Evolutionary conservation across 495 filamentous ascomycete species (phyloP).

Genomic region (Hypomontagnella monticulosa): DNA sequence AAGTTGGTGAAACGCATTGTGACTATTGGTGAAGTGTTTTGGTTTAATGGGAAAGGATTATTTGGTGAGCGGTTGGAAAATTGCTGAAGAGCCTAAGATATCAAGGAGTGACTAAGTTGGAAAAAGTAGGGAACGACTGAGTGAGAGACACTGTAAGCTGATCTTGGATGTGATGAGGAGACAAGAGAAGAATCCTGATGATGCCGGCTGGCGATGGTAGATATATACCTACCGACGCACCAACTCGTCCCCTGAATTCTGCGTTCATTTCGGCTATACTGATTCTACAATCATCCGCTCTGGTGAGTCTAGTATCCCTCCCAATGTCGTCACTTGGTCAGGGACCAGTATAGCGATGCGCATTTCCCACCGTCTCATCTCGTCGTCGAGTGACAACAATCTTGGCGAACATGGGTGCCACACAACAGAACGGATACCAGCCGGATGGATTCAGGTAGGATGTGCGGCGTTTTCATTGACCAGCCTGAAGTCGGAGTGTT

Average conservation of each 20-base stretch:
- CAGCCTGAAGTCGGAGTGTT: constrained; percentile 11
- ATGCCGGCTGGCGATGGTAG: constrained; percentile 23
- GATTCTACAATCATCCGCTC: constrained; percentile 26
- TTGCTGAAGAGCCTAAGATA: constrained; percentile 35
- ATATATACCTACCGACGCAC: constrained; percentile 34
- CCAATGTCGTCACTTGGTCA: constrained; percentile 34
- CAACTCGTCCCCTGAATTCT: constrained; percentile 18
- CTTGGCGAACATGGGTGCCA: constrained; percentile 34
- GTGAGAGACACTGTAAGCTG: constrained; percentile 42
- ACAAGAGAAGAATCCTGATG: constrained; percentile 1
- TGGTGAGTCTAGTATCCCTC: constrained; percentile 30
- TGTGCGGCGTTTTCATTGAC: constrained; percentile 22
- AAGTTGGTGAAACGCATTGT: constrained; percentile 47
- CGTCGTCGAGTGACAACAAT: constrained; percentile 2
- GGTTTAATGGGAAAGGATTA: constrained; percentile 3
- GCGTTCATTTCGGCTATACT: constrained; percentile 25
- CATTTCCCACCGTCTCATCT: constrained; percentile 26
- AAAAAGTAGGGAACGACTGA: constrained; percentile 38
- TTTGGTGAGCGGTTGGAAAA: constrained; percentile 10
- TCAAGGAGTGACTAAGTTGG: constrained; percentile 44
- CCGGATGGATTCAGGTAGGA: constrained; percentile 21
- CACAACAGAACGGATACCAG: constrained; percentile 24
- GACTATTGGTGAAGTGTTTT: constrained; percentile 13
- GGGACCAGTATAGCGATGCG: constrained; percentile 38
- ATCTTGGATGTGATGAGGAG: constrained; percentile 35